Percentiles rank a stretch among this genome's conserved stretches.
Conservation (phyloP, 140 eudicot genomes). For the Erigeron philadelphicus region DNA sequence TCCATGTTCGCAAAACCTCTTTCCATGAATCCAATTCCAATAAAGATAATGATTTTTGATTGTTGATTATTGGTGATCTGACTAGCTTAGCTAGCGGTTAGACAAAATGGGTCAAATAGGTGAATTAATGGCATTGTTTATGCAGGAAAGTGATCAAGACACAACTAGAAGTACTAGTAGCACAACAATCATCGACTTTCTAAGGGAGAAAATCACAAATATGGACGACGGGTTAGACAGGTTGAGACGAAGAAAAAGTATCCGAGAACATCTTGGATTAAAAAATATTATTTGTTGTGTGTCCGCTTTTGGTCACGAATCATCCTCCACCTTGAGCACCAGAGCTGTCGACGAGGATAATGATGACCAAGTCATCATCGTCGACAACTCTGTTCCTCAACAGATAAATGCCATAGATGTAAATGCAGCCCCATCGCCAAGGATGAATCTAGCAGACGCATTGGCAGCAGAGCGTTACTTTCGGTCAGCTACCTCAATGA, state of each 20-base stretch:
- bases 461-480: slow-evolving; percentile 67
- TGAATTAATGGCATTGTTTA: slow-evolving; percentile 45
- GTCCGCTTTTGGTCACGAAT: slow-evolving; percentile 54
- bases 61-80: too few species aligned
- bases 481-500: slow-evolving; percentile 25
- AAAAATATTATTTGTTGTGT: slow-evolving; percentile 48
- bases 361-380: slow-evolving; percentile 18
- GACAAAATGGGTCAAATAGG: slow-evolving; percentile 39
- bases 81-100: not conserved
- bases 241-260: slow-evolving; percentile 34
- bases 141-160: slow-evolving; percentile 44
- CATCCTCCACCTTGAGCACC: slow-evolving; percentile 36
- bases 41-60: too few species aligned
- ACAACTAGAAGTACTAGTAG: slow-evolving; percentile 13
- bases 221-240: slow-evolving; percentile 58
- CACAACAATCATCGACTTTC: slow-evolving; percentile 15
- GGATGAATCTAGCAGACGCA: slow-evolving; percentile 82
- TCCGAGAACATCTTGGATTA: slow-evolving; percentile 65
- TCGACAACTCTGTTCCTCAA: not conserved
- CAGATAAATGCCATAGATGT: slow-evolving; percentile 4
- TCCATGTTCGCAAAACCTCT: too few species aligned
- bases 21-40: too few species aligned
- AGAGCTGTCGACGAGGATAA: slow-evolving; percentile 29
- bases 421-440: slow-evolving; percentile 29
- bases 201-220: slow-evolving; percentile 32